These are phyloP conservation scores for Calophaca sinica DNA, from an alignment of 306 rosid genomes.

Conservation along the genomic window DNA sequence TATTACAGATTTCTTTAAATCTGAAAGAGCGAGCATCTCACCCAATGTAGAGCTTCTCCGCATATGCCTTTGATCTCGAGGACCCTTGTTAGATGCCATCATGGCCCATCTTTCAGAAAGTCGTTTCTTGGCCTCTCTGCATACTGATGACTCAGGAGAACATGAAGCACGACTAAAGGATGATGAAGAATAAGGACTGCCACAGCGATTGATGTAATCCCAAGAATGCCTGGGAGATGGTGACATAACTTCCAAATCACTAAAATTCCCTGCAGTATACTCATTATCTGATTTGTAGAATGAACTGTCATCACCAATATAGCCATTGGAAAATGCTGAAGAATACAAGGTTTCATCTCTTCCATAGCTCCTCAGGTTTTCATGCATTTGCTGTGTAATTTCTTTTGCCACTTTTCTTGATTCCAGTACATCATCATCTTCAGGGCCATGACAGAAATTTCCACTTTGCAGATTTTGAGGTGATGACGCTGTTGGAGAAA, in stretches of 20 bases:
- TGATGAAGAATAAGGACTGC: conserved; percentile 83
- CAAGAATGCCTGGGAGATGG: conserved; percentile 92
- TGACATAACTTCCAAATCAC: conserved; percentile 87
- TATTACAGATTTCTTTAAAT: conserved; percentile 65
- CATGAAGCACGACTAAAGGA: conserved; percentile 85
- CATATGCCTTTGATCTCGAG: conserved; percentile 76
- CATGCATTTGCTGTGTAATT: conserved; percentile 63
- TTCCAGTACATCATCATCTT: conserved; percentile 64
- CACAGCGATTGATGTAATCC: conserved; percentile 78
- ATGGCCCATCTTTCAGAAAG: conserved; percentile 99
- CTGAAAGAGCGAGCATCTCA: conserved; percentile 95
- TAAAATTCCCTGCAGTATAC: conserved; percentile 68
- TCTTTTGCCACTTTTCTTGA: conserved; percentile 66
- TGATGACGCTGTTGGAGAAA: conserved; percentile 66
- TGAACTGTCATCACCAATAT: conserved; percentile 94
- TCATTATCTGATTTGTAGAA: conserved; percentile 84
- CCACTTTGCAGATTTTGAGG: conserved; percentile 62
- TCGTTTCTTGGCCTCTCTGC: conserved; percentile 97
- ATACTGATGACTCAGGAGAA: conserved; percentile 95
- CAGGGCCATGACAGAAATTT: conserved; percentile 59
- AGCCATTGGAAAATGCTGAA: conserved; percentile 85
- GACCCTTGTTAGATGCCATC: conserved; percentile 75
- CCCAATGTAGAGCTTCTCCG: conserved; percentile 96
- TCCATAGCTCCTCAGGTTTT: conserved; percentile 59
- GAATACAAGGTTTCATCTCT: conserved; percentile 80